A percentile compares a stretch with the other conserved stretches of the same genome.
phyloP scores from a whole-genome alignment of 1,139 yeast species.

The Saccharomyces hybrid region DNA sequence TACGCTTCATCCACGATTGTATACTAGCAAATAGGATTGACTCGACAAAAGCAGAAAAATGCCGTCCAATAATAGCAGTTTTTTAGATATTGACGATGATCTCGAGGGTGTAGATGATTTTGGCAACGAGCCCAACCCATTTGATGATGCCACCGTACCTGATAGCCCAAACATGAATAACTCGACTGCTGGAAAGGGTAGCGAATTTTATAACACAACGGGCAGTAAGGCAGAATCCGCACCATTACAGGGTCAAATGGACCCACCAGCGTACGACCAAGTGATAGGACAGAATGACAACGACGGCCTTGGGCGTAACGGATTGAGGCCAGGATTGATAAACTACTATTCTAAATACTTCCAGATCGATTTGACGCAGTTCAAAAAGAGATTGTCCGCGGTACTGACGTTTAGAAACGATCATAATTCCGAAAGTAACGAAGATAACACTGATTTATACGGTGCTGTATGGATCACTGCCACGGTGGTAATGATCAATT shows the following conservation, averaged over 20 bases:
- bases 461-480: slow-evolving; percentile 30
- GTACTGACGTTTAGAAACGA: slow-evolving; percentile 10
- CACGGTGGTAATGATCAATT: slow-evolving; percentile 20
- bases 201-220: neutral
- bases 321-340: slow-evolving; percentile 21
- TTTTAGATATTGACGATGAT: slow-evolving; percentile 11
- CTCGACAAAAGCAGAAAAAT: neutral
- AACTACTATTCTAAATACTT: slow-evolving; percentile 26
- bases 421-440: slow-evolving; percentile 1
- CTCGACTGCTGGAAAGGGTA: neutral
- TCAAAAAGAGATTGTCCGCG: slow-evolving; percentile 13
- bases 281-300: neutral
- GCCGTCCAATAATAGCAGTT: neutral
- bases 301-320: slow-evolving; percentile 3
- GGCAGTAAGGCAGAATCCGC: neutral
- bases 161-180: neutral
- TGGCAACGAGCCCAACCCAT: slow-evolving; percentile 15
- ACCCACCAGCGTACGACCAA: neutral
- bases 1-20: neutral
- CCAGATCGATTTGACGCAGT: slow-evolving; percentile 16
- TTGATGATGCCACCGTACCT: slow-evolving; percentile 9
- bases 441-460: slow-evolving; percentile 21
- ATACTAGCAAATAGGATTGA: neutral
- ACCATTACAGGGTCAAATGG: neutral
- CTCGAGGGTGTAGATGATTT: slow-evolving; percentile 20